Percentiles rank a stretch among this genome's conserved stretches.
Evolutionary conservation across 345 rosid genomes (phyloP).

Genomic region (Eucalyptus microcorys): DNA sequence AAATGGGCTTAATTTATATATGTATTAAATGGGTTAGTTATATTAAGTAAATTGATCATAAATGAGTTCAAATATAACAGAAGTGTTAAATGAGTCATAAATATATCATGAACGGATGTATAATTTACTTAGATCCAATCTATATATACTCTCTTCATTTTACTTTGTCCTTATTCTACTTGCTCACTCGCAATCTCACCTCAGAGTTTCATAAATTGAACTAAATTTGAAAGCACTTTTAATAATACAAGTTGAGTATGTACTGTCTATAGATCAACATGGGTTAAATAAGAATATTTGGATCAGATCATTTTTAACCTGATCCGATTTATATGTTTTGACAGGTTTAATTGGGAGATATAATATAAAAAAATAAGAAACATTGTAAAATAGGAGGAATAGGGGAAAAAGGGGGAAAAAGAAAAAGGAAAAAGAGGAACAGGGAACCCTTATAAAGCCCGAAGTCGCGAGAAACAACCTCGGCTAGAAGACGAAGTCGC

Average conservation of each 20-base stretch:
- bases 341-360: rapidly evolving
- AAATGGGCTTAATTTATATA: not conserved
- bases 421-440: not conserved
- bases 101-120: rapidly evolving
- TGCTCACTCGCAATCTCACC: rapidly evolving
- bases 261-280: rapidly evolving
- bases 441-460: not conserved
- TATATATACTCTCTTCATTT: rapidly evolving
- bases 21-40: too few relatives aligned
- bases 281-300: too few relatives aligned
- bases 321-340: rapidly evolving
- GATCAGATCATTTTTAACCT: rapidly evolving
- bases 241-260: too few relatives aligned
- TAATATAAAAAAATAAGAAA: not conserved
- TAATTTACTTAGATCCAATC: rapidly evolving
- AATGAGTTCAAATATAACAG: too few relatives aligned
- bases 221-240: too few relatives aligned
- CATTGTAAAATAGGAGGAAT: not conserved
- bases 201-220: rapidly evolving
- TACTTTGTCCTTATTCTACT: rapidly evolving
- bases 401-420: not conserved
- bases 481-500: not conserved
- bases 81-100: not conserved
- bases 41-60: not conserved
- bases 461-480: not conserved